Percentiles rank a stretch among this genome's conserved stretches.
phyloP scores from a whole-genome alignment of 306 rosid species.

The Arachis stenosperma region DNA sequence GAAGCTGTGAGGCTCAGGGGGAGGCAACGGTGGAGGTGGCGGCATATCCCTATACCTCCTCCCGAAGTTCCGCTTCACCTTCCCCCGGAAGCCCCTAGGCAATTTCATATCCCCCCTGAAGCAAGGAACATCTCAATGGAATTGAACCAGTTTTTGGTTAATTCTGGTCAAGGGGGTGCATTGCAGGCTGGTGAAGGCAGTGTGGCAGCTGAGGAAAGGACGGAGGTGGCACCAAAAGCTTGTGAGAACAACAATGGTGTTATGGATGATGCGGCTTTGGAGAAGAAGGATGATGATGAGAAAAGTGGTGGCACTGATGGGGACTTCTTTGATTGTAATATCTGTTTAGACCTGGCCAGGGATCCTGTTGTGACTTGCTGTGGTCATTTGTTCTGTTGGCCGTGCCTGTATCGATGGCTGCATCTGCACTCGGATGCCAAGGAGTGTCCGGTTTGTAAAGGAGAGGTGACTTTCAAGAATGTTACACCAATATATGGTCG shows the following conservation, averaged over 20 bases:
- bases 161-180: slow-evolving; percentile 58
- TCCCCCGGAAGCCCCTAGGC: slow-evolving; percentile 45
- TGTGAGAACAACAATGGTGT: slow-evolving; percentile 72
- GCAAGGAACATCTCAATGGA: slow-evolving; percentile 56
- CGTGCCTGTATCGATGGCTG: slow-evolving; percentile 87
- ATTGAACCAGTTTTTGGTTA: slow-evolving; percentile 67
- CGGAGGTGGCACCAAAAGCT: slow-evolving; percentile 56
- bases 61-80: slow-evolving; percentile 44
- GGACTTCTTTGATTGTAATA: slow-evolving; percentile 90
- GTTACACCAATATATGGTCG: slow-evolving; percentile 95
- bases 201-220: slow-evolving; percentile 72
- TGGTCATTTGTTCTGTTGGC: slow-evolving; percentile 96
- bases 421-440: slow-evolving; percentile 83
- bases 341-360: slow-evolving; percentile 87
- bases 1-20: slow-evolving; percentile 63
- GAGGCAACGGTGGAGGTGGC: slow-evolving; percentile 73
- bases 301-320: slow-evolving; percentile 72
- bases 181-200: slow-evolving; percentile 93
- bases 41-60: slow-evolving; percentile 39
- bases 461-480: slow-evolving; percentile 72
- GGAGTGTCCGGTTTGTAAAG: slow-evolving; percentile 98
- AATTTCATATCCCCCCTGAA: slow-evolving; percentile 47
- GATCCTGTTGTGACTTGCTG: slow-evolving; percentile 97
- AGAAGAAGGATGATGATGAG: slow-evolving; percentile 69
- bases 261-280: slow-evolving; percentile 55